Percentiles rank a stretch among this genome's conserved stretches.
Evolutionary conservation across 768 basidiomycete species (phyloP).

Genomic region (Plicaturopsis crispa): DNA sequence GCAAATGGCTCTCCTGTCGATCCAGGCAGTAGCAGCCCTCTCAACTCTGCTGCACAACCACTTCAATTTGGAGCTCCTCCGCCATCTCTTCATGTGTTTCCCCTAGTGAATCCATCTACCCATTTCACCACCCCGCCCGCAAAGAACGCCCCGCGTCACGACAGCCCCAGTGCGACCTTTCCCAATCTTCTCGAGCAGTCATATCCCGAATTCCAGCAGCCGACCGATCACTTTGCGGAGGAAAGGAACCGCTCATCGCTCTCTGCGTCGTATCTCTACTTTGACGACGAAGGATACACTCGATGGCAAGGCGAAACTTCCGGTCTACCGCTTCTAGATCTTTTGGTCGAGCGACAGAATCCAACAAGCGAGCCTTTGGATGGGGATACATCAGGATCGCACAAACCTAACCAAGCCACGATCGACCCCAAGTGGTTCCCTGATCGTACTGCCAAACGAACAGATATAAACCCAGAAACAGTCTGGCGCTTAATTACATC

Average conservation of each 20-base stretch:
- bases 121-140: constrained; percentile 52
- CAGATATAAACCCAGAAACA: constrained; percentile 80
- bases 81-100: constrained; percentile 68
- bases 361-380: constrained; percentile 22
- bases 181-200: constrained; percentile 29
- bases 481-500: constrained; percentile 85
- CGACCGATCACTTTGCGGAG: constrained; percentile 42
- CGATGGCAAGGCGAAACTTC: constrained; percentile 93
- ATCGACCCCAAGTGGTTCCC: constrained; percentile 76
- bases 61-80: constrained; percentile 63
- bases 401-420: constrained; percentile 24
- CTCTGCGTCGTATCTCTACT: constrained; percentile 76
- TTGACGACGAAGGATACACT: constrained; percentile 82
- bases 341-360: constrained; percentile 67
- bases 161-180: constrained; percentile 36
- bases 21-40: constrained; percentile 24
- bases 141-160: constrained; percentile 34
- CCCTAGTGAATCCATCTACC: constrained; percentile 74
- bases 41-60: constrained; percentile 30
- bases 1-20: constrained; percentile 25
- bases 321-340: constrained; percentile 80
- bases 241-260: constrained; percentile 58
- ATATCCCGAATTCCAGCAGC: constrained; percentile 17
- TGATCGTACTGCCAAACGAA: constrained; percentile 63
- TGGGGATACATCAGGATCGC: constrained; percentile 11